A percentile compares a stretch with the other conserved stretches of the same genome.
Conservation (phyloP, 306 rosid genomes). For the Quercus ilex region DNA sequence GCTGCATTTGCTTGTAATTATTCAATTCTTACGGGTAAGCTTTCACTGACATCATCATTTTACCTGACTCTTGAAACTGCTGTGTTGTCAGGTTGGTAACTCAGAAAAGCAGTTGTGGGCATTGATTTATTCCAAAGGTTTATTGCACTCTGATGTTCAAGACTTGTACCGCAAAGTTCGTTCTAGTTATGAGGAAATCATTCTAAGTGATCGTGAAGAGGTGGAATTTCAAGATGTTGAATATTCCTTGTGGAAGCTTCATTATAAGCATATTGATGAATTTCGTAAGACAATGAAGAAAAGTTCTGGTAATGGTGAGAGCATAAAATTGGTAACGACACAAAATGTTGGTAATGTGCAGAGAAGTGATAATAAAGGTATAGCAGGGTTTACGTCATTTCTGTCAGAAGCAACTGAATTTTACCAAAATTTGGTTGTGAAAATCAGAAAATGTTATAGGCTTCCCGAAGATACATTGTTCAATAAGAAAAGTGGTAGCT, state of each 20-base stretch:
- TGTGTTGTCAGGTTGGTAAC: conserved; percentile 51
- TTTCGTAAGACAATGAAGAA: conserved; percentile 78
- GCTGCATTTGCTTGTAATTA: conserved; percentile 9
- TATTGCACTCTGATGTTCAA: conserved; percentile 56
- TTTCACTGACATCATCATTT: neutral
- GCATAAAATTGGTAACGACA: conserved; percentile 20
- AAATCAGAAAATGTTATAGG: conserved; percentile 52
- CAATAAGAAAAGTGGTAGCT: conserved; percentile 28
- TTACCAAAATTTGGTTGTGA: conserved; percentile 62
- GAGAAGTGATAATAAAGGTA: conserved; percentile 30
- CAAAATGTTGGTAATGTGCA: conserved; percentile 23
- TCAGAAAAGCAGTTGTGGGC: conserved; percentile 68
- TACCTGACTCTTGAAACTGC: conserved; percentile 18
- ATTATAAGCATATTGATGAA: conserved; percentile 91
- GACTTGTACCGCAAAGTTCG: conserved; percentile 65
- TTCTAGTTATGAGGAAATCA: conserved; percentile 57
- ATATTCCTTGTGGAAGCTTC: conserved; percentile 92
- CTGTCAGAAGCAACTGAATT: conserved; percentile 72
- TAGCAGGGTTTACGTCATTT: conserved; percentile 58
- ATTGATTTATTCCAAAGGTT: conserved; percentile 68
- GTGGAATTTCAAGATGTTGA: conserved; percentile 86
- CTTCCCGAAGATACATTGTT: conserved; percentile 56
- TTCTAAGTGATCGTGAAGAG: conserved; percentile 38
- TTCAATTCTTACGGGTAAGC: neutral
- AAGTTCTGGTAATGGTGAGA: conserved; percentile 43